Evolutionary conservation across 768 basidiomycete genomes (phyloP).

Genomic region (Tulasnella sp.): DNA sequence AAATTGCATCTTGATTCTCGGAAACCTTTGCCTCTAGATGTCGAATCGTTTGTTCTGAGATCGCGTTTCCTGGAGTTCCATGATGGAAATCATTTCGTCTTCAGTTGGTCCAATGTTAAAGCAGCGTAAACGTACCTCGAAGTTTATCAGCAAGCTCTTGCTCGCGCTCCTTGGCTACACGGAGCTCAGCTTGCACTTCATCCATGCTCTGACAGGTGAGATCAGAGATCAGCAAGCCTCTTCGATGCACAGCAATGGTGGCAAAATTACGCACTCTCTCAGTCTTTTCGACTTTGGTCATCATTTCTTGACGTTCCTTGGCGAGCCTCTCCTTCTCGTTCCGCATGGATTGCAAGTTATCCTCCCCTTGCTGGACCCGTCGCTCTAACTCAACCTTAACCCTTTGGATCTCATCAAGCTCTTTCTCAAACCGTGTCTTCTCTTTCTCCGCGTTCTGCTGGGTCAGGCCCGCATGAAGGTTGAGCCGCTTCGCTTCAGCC

Average conservation of each 20-base stretch:
- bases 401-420: not conserved
- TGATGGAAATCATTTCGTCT: not conserved
- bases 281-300: not conserved
- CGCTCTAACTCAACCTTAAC: not conserved
- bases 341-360: not conserved
- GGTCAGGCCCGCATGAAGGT: not conserved
- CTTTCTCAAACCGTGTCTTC: not conserved
- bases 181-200: slow-evolving; percentile 56
- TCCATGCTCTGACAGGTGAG: slow-evolving; percentile 54
- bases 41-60: slow-evolving; percentile 62
- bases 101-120: not conserved
- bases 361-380: not conserved
- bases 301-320: not conserved
- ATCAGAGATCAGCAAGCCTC: not conserved
- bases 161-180: slow-evolving; percentile 61
- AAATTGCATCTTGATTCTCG: slow-evolving; percentile 59
- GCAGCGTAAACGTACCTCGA: slow-evolving; percentile 37
- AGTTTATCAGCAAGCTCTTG: slow-evolving; percentile 62
- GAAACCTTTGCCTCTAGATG: slow-evolving; percentile 50
- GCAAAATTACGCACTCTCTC: not conserved
- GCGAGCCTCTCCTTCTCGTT: not conserved
- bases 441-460: too few species aligned
- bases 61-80: slow-evolving; percentile 42
- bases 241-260: not conserved
- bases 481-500: not conserved